These are phyloP conservation scores for Penicillium nordicum DNA, from an alignment of 2,329 filamentous ascomycete species.

Conservation along the genomic window DNA sequence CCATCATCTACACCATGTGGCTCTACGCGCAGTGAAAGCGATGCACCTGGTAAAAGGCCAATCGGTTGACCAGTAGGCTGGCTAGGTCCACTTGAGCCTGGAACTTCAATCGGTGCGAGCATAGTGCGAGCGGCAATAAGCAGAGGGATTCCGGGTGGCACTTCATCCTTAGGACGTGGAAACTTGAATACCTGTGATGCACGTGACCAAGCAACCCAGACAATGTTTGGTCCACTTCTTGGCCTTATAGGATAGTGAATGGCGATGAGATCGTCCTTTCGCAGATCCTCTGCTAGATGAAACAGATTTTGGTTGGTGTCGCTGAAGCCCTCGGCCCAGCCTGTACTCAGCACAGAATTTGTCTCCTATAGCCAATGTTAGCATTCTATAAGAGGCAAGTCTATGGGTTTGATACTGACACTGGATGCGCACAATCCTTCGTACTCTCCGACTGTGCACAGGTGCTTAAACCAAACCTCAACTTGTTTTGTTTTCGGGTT, in stretches of 20 bases:
- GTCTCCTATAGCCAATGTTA: background rate
- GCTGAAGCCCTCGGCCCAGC: conserved; percentile 35
- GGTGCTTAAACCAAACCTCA: conserved; percentile 4
- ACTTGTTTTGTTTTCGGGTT: background rate
- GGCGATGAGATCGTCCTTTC: conserved; percentile 26
- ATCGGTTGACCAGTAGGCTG: background rate
- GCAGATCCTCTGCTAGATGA: conserved; percentile 27
- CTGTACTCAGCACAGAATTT: conserved; percentile 18
- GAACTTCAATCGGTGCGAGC: background rate
- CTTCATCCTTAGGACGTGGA: background rate
- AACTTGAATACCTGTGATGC: conserved; percentile 26
- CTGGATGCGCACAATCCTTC: background rate
- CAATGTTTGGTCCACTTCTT: background rate
- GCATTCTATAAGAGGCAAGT: background rate
- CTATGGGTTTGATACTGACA: background rate
- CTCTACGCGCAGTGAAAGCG: background rate
- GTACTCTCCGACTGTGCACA: background rate
- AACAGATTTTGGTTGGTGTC: conserved; percentile 30
- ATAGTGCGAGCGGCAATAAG: conserved; percentile 20
- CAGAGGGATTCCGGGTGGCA: conserved; percentile 16
- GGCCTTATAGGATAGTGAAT: conserved; percentile 24
- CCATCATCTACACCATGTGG: background rate
- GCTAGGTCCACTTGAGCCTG: background rate
- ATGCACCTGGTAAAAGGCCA: background rate
- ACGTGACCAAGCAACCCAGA: conserved; percentile 31